Conservation (phyloP, 1,284 basidiomycete genomes). For the Boletellus sp. region DNA sequence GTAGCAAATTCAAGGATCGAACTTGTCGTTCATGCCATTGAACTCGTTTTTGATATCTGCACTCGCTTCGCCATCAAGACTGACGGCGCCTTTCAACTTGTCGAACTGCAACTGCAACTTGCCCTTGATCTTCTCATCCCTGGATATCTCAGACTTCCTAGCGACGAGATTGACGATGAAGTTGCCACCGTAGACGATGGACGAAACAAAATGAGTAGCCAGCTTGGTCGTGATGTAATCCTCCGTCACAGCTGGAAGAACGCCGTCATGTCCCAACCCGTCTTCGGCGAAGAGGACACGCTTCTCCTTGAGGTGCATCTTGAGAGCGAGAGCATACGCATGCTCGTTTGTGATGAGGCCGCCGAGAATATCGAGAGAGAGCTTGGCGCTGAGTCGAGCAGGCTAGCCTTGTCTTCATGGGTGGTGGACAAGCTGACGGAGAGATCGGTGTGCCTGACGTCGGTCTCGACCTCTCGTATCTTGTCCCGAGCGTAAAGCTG, state of each 20-base stretch:
- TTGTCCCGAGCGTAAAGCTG: no score
- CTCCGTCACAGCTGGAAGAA: background rate
- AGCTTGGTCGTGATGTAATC: background rate
- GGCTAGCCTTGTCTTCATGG: no score
- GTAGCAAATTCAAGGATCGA: background rate
- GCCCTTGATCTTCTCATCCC: background rate
- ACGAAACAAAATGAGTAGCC: background rate
- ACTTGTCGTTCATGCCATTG: background rate
- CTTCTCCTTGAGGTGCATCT: background rate
- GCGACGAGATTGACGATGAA: background rate
- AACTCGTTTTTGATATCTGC: background rate
- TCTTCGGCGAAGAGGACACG: no score
- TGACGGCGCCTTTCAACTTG: background rate
- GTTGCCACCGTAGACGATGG: no score
- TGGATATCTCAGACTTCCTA: background rate
- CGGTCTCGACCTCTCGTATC: no score
- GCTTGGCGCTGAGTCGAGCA: no score
- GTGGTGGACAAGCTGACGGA: no score
- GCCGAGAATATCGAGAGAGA: background rate
- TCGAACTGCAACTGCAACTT: background rate
- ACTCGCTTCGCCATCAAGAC: background rate
- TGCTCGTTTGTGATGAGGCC: background rate
- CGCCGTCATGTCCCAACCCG: background rate
- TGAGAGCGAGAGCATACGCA: background rate
- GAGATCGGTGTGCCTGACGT: no score